Conservation (phyloP, 192 early-diverging fungal species). For the Backusella parvicylindrica region DNA sequence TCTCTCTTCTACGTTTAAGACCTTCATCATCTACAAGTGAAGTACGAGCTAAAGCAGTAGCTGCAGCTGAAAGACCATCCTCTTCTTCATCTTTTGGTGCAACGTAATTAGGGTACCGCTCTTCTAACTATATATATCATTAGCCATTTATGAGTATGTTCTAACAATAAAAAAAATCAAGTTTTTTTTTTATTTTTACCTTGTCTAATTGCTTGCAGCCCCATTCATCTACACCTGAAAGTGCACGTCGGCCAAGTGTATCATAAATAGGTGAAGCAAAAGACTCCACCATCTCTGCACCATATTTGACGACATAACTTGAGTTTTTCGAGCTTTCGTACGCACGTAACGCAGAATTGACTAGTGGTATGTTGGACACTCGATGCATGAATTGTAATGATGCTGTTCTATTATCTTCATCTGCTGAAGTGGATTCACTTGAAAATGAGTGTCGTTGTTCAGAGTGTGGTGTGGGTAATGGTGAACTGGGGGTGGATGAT, state of each 20-base stretch:
- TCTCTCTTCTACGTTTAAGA: slow-evolving; percentile 12
- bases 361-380: slow-evolving; percentile 74
- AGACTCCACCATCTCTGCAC: slow-evolving; percentile 75
- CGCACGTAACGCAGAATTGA: slow-evolving; percentile 70
- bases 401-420: neutral
- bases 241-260: slow-evolving; percentile 46
- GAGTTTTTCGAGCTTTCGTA: slow-evolving; percentile 73
- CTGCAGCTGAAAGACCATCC: slow-evolving; percentile 17
- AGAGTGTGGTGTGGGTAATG: slow-evolving; percentile 16
- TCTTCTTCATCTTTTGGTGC: slow-evolving; percentile 25
- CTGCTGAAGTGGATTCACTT: slow-evolving; percentile 4
- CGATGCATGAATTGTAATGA: slow-evolving; percentile 60
- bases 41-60: slow-evolving; percentile 35
- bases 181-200: neutral
- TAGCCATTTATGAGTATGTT: neutral
- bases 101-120: slow-evolving; percentile 33
- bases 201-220: neutral
- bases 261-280: slow-evolving; percentile 73
- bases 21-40: slow-evolving; percentile 25
- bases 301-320: slow-evolving; percentile 60
- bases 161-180: neutral
- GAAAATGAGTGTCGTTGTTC: slow-evolving; percentile 13
- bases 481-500: slow-evolving; percentile 21
- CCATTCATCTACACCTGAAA: slow-evolving; percentile 14
- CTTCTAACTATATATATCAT: slow-evolving; percentile 13